Base-by-base conservation (phyloP, 345 rosid species). In the Bretschneidera sinensis region DNA sequence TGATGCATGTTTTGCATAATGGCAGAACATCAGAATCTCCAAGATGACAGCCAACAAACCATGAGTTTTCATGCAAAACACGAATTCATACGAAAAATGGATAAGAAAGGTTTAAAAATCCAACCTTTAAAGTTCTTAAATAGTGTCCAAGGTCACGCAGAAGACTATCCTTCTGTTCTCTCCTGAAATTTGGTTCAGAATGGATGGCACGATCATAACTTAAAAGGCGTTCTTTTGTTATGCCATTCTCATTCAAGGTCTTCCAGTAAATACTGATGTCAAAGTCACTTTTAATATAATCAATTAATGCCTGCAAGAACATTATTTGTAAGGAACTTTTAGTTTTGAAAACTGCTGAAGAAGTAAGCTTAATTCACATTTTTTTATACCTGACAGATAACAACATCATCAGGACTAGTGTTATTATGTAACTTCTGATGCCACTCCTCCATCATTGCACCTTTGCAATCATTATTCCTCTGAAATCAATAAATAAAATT, bases 361-460 rank as follows among this genome's bases (percentile, higher is more conserved):
- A 60, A 62, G 21, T 71, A 55, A 19, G n/a, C 43, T 54, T 57
- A 61, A 60, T 53, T 66, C 34, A 62, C 47, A 55, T 39, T 59
- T 59, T 59, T 49, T 56, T 48, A 55, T 74, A 94, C 99, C 99
- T 94, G 95, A 78, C 97, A 94, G 70, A 94, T 94, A 71, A 90
- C 54, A 63, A 94, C 85, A 81, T 94, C 99, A 75, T 94, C 99
- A 24, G 99, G 99, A 79, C 99, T 94, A 39, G 99, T 94, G 82
- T 94, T 91, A 66, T 94, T 94, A 69, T 94, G 99, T 67, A 94
- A 79, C 77, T 94, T 94, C 79, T 94, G 99, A 82, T 94, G 99
- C 99, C 99, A 94, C 78, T 94, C 96, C 81, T 94, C 99, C 97
- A 94, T 94, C 77, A 94, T 86, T 75, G 87, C 97, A 75, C 99